A percentile compares a stretch with the other conserved stretches of the same genome.
Evolutionary conservation across 257 asterid genomes (phyloP).

Genomic region (Przewalskia tangutica): DNA sequence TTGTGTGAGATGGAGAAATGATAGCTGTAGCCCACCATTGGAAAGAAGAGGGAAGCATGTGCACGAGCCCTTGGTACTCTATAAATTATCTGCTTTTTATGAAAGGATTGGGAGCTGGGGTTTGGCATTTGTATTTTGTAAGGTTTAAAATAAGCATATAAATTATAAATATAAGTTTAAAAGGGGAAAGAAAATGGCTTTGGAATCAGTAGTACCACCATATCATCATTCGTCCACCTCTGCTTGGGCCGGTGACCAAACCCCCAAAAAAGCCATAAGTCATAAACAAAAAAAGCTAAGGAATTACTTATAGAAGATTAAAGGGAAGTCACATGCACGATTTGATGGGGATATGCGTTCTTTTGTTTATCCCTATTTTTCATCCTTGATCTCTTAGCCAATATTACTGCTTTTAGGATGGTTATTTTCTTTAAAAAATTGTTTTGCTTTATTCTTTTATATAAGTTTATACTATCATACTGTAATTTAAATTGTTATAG

Average conservation of each 20-base stretch:
- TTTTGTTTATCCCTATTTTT: conserved; percentile 2
- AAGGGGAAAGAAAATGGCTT: neutral
- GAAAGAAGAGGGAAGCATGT: neutral
- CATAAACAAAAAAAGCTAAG: neutral
- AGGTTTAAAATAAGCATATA: neutral
- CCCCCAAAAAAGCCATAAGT: neutral
- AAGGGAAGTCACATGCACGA: conserved; percentile 6
- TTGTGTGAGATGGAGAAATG: neutral
- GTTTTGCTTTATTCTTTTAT: too few relatives aligned
- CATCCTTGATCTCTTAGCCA: conserved; percentile 3
- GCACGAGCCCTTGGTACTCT: neutral
- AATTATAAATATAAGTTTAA: neutral
- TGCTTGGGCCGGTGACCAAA: neutral
- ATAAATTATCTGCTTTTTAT: neutral
- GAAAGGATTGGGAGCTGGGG: neutral
- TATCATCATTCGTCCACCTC: neutral
- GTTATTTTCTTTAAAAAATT: too few relatives aligned
- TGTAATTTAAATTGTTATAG: too few relatives aligned
- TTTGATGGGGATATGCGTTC: conserved; percentile 17
- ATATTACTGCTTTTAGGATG: neutral
- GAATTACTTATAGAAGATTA: neutral
- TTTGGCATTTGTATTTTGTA: neutral
- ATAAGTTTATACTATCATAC: too few relatives aligned
- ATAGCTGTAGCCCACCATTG: neutral
- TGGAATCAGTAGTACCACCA: neutral